Base-by-base conservation (phyloP, 345 rosid genomes). In the Eutrema japonicum region DNA sequence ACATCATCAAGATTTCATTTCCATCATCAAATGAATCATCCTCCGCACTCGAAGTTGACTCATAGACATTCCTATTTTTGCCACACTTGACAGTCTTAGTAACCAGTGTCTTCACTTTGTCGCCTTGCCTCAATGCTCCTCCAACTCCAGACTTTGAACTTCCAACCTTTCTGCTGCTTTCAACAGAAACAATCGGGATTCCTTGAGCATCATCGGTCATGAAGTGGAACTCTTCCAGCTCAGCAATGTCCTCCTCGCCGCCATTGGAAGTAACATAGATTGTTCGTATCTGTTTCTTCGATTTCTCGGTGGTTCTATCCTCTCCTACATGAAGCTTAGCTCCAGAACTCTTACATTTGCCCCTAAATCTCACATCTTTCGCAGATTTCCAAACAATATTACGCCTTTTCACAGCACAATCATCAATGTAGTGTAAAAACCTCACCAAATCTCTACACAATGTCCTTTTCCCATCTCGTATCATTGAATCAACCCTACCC, bases 381-480 rank as follows among this genome's bases (percentile, higher is more conserved):
- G 77, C 71, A 33, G 80, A 65, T 73, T 70, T 82, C 56, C 8
- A 47, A 38, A 72, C 70, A 56, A 66, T 26, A 30, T 58, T 73
- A n/a, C 30, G 78, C 68, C 82, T 83, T 78, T 75, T 78, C 36
- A 76, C 75, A 51, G 80, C 77, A 73, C 84, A 66, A 59, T 78
- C 86, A 52, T 87, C 88, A 56, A 89, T 40, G 74, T 80, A 81
- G 33, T 83, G 87, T 76, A 85, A 45, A 74, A 89, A 86, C 64
- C 77, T 79, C 47, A 73, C 83, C 77, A 91, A 79, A 43, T 86
- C 93, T 73, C 81, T 79, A 60, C 89, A 76, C 66, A 91, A 77
- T 27, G 87, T 77, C 83, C 86, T 82, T 70, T 86, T 91, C 5
- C 93, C 88, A 75, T 84, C 90, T 79, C 86, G 82, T 66, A 89